Conservation (phyloP, 1,284 basidiomycete genomes). For the Leccinum griseonigrum region DNA sequence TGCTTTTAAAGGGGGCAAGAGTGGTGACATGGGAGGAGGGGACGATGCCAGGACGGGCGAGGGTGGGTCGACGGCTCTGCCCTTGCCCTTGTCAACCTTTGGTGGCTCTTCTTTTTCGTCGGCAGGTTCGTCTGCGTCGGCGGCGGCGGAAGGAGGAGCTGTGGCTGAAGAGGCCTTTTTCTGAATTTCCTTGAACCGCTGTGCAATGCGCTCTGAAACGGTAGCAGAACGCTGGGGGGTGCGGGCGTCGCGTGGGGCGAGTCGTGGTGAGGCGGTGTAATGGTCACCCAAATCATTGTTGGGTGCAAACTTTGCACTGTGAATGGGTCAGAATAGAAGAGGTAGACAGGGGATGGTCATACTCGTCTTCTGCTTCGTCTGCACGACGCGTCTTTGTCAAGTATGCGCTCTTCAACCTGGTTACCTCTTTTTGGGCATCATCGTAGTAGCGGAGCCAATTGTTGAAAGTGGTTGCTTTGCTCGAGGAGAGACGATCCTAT, state of each 20-base stretch:
- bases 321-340: constrained; percentile 10
- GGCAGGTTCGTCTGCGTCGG: constrained; percentile 14
- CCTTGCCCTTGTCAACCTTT: constrained; percentile 78
- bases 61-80: constrained; percentile 52
- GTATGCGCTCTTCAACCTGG: constrained; percentile 74
- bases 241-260: constrained; percentile 54
- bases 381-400: constrained; percentile 75
- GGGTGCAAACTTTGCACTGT: constrained; percentile 82
- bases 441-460: constrained; percentile 74
- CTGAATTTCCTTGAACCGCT: constrained; percentile 72
- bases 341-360: constrained; percentile 32
- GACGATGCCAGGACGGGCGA: constrained; percentile 47
- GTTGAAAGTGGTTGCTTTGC: constrained; percentile 58
- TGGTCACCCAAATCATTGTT: constrained; percentile 58
- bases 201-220: constrained; percentile 75
- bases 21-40: constrained; percentile 62
- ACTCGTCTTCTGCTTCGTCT: constrained; percentile 92
- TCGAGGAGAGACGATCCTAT: constrained; percentile 59
- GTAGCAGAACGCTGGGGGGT: constrained; percentile 58
- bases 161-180: constrained; percentile 38
- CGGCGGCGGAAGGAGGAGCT: constrained; percentile 11
- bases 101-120: constrained; percentile 39
- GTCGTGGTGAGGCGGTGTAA: constrained; percentile 73
- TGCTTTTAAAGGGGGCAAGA: constrained; percentile 45
- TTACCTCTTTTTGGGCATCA: constrained; percentile 57